These are phyloP conservation scores for Fragilariopsis cylindrus DNA, from an alignment of 108 stramenopile genomes.

Conservation along the genomic window DNA sequence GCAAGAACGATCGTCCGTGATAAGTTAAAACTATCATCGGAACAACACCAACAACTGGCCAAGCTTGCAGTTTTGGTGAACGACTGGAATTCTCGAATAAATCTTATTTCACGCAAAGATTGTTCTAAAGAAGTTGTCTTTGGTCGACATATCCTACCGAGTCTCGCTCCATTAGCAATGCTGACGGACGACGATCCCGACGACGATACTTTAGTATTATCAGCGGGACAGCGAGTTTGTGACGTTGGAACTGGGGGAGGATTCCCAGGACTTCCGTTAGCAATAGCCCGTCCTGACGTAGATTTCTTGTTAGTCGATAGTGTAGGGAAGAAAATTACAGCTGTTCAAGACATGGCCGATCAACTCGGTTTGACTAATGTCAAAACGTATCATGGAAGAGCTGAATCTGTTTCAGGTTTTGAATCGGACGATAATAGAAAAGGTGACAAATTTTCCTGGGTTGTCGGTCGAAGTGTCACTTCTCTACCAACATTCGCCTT, in stretches of 20 bases:
- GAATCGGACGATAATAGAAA: neutral
- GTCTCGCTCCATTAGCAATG: conserved; percentile 58
- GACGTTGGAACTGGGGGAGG: conserved; percentile 89
- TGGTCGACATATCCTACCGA: conserved; percentile 80
- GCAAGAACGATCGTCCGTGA: conserved; percentile 29
- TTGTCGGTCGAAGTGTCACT: conserved; percentile 76
- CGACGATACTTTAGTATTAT: conserved; percentile 3
- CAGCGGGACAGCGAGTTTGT: conserved; percentile 32
- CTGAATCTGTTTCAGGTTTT: conserved; percentile 37
- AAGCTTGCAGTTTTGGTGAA: conserved; percentile 56
- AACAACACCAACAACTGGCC: conserved; percentile 55
- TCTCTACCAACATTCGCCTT: conserved; percentile 66
- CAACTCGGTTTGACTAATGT: conserved; percentile 70
- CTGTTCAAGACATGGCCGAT: conserved; percentile 74
- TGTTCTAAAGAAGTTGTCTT: conserved; percentile 66
- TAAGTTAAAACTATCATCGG: conserved; percentile 25
- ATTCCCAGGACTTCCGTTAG: conserved; percentile 89
- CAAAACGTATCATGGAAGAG: conserved; percentile 70
- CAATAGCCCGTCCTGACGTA: conserved; percentile 66
- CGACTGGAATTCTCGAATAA: conserved; percentile 84
- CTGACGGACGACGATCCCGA: conserved; percentile 6
- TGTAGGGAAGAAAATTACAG: conserved; percentile 78
- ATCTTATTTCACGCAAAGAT: conserved; percentile 80
- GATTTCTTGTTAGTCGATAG: conserved; percentile 81
- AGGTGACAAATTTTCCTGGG: conserved; percentile 51